Conservation (phyloP, 176 grass and related monocot species). For the Avena eriantha region DNA sequence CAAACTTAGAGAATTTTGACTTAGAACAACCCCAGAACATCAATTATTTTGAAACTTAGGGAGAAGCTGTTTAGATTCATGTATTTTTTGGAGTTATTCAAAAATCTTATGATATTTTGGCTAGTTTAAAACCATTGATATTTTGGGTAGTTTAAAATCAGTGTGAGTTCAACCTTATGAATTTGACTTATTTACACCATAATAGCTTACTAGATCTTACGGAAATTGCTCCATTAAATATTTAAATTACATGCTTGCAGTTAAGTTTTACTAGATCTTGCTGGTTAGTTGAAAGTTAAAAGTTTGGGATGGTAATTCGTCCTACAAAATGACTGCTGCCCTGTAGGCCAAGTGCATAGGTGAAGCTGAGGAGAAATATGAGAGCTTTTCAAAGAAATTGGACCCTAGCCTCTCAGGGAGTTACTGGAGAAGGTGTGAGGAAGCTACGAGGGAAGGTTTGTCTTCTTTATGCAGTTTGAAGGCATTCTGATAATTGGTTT, state of each 20-base stretch:
- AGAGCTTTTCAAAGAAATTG: conserved; percentile 65
- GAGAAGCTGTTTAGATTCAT: background rate
- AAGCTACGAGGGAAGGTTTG: conserved; percentile 87
- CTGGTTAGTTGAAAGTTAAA: conserved; percentile 5
- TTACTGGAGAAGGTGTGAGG: conserved; percentile 90
- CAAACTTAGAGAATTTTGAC: too few species aligned
- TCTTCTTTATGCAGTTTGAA: conserved; percentile 22
- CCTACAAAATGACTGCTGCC: conserved; percentile 9
- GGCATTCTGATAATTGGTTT: conserved; percentile 3
- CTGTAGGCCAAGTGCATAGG: conserved; percentile 79
- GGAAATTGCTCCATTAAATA: conserved; percentile 28
- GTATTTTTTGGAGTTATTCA: background rate
- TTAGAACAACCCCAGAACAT: too few species aligned
- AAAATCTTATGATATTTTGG: background rate
- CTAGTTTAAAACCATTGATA: background rate
- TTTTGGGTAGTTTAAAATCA: background rate
- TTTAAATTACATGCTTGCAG: background rate
- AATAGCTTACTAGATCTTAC: conserved; percentile 2
- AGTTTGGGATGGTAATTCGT: conserved; percentile 25
- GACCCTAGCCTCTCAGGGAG: conserved; percentile 60
- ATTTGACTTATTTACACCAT: conserved; percentile 8
- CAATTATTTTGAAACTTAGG: too few species aligned
- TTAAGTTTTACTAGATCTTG: conserved; percentile 14
- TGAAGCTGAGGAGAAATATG: conserved; percentile 81
- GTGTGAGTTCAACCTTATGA: background rate